phyloP scores from a whole-genome alignment of 2,329 filamentous ascomycete species.

The Fusarium nematophilum region DNA sequence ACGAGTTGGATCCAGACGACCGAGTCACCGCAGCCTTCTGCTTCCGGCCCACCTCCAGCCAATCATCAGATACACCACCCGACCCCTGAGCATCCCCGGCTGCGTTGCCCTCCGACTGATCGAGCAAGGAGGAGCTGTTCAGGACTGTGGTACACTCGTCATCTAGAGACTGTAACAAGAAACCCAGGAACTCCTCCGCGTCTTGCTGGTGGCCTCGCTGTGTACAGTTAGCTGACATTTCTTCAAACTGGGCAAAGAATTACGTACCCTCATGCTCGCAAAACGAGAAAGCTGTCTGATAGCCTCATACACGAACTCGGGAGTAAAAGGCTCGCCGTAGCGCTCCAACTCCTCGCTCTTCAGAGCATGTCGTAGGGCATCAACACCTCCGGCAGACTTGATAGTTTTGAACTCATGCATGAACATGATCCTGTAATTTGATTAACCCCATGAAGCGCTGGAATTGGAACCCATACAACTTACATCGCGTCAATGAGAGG shows the following conservation, averaged over 20 bases:
- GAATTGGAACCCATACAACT: conserved; percentile 51
- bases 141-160: conserved; percentile 90
- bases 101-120: conserved; percentile 44
- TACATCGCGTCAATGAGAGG: conserved; percentile 94
- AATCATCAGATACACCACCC: conserved; percentile 62
- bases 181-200: conserved; percentile 95
- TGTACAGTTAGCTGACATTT: conserved; percentile 26
- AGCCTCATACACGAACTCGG: conserved; percentile 94
- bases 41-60: conserved; percentile 94
- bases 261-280: conserved; percentile 85
- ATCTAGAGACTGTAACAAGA: conserved; percentile 90
- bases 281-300: conserved; percentile 90
- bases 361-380: conserved; percentile 77
- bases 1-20: conserved; percentile 79
- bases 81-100: conserved; percentile 43
- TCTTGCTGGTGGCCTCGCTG: conserved; percentile 96
- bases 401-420: conserved; percentile 92
- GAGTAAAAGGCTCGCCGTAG: conserved; percentile 90
- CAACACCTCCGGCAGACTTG: conserved; percentile 78
- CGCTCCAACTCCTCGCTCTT: conserved; percentile 88
- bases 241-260: too few relatives aligned
- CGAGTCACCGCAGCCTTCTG: conserved; percentile 89
- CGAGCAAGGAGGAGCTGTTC: conserved; percentile 48
- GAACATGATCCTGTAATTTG: conserved; percentile 82
- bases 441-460: conserved; percentile 6